These are phyloP conservation scores for Singerocomus inundabilis DNA, from an alignment of 1,284 basidiomycete species.

Conservation along the genomic window DNA sequence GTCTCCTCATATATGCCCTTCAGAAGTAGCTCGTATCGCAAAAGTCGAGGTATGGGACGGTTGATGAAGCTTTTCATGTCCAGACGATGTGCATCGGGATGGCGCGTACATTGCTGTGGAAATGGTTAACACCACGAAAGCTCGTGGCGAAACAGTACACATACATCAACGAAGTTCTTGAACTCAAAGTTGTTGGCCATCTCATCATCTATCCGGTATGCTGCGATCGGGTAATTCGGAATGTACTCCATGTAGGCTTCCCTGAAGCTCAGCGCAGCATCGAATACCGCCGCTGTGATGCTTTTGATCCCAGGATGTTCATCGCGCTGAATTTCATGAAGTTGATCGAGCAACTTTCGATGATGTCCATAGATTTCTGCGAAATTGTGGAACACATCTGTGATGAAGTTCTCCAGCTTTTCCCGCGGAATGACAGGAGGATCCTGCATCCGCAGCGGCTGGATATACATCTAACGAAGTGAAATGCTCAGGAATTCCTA, in stretches of 20 bases:
- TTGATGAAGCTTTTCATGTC: constrained; percentile 90
- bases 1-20: constrained; percentile 77
- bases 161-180: constrained; percentile 79
- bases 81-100: constrained; percentile 72
- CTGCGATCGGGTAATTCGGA: constrained; percentile 92
- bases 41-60: constrained; percentile 83
- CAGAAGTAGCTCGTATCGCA: constrained; percentile 87
- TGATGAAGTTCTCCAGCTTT: constrained; percentile 76
- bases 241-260: constrained; percentile 93
- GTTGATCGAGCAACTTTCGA: constrained; percentile 68
- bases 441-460: constrained; percentile 69
- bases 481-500: constrained; percentile 8
- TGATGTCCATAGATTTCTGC: constrained; percentile 76
- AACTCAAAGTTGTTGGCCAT: constrained; percentile 78
- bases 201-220: constrained; percentile 89
- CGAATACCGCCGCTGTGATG: constrained; percentile 84
- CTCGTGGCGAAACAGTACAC: constrained; percentile 21
- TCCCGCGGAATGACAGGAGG: constrained; percentile 77
- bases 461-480: constrained; percentile 65
- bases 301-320: constrained; percentile 84
- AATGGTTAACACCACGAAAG: constrained; percentile 3
- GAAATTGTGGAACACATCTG: constrained; percentile 93
- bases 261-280: constrained; percentile 89
- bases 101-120: constrained; percentile 62
- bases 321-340: constrained; percentile 87